phyloP scores from a whole-genome alignment of 371 early-diverging fungal genomes.

The Batkoa obscura region DNA sequence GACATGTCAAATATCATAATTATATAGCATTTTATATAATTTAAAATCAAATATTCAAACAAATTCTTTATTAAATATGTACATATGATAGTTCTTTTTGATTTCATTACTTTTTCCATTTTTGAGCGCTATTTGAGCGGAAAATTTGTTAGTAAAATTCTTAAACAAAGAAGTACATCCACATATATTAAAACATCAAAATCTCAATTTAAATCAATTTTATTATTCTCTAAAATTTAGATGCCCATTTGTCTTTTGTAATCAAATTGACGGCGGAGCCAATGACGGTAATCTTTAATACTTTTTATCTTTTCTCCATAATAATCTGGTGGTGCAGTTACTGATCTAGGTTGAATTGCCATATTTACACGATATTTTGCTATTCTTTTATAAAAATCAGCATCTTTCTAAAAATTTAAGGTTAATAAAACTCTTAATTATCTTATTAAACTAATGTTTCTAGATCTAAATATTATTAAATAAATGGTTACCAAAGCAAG shows the following conservation, averaged over 20 bases:
- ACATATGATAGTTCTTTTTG: too few species aligned
- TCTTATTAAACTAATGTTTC: background rate
- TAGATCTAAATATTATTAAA: background rate
- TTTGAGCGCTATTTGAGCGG: too few species aligned
- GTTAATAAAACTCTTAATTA: background rate
- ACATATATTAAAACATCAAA: too few species aligned
- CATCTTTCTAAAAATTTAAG: slow-evolving; percentile 5
- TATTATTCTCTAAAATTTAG: background rate
- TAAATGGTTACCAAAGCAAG: background rate
- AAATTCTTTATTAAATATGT: too few species aligned
- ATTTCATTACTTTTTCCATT: too few species aligned
- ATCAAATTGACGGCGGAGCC: slow-evolving; percentile 5
- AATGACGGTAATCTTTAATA: slow-evolving; percentile 5
- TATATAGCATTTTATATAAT: too few species aligned
- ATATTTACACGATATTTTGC: slow-evolving; percentile 5
- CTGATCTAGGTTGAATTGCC: slow-evolving; percentile 5
- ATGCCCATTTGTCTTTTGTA: slow-evolving; percentile 2
- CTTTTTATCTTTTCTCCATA: slow-evolving; percentile 3
- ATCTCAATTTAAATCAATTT: background rate
- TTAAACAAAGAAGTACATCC: too few species aligned
- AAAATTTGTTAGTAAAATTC: too few species aligned
- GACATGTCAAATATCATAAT: too few species aligned
- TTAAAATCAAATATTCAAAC: too few species aligned
- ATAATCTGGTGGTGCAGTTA: slow-evolving; percentile 5
- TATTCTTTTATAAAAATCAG: slow-evolving; percentile 4